A percentile compares a stretch with the other conserved stretches of the same genome.
These are phyloP conservation scores for Cadophora sp. DNA, from an alignment of 2,329 filamentous ascomycete species.

Conservation along the genomic window DNA sequence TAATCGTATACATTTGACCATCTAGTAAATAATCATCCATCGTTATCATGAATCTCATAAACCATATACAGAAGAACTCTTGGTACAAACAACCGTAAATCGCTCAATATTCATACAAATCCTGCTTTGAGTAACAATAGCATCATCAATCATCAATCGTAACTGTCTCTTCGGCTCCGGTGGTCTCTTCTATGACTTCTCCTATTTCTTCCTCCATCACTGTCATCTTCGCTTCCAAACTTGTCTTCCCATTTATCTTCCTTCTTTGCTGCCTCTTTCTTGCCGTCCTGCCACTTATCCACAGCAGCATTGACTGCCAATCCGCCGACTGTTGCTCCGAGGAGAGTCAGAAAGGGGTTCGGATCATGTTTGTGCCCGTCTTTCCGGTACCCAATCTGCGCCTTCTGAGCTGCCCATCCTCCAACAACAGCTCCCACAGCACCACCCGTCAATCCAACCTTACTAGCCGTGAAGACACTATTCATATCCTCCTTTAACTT, in stretches of 20 bases:
- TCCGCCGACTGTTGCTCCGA: slow-evolving; percentile 41
- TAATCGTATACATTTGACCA: neutral
- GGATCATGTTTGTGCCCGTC: slow-evolving; percentile 25
- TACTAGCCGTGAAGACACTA: slow-evolving; percentile 34
- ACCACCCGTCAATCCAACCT: slow-evolving; percentile 32
- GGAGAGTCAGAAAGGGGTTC: slow-evolving; percentile 34
- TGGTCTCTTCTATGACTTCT: slow-evolving; percentile 15
- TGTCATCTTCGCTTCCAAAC: slow-evolving; percentile 14
- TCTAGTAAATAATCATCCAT: neutral
- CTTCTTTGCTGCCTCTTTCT: slow-evolving; percentile 28
- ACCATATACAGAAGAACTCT: neutral
- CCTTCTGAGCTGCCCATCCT: slow-evolving; percentile 41
- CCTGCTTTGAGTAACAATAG: neutral
- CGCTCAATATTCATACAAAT: neutral
- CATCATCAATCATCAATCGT: slow-evolving; percentile 11
- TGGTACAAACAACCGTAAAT: neutral
- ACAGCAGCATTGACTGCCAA: slow-evolving; percentile 39
- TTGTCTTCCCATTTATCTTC: slow-evolving; percentile 33
- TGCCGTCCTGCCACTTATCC: slow-evolving; percentile 36
- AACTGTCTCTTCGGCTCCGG: slow-evolving; percentile 12
- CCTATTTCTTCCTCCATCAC: slow-evolving; percentile 16
- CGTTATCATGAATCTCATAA: slow-evolving; percentile 7
- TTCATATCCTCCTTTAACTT: slow-evolving; percentile 38
- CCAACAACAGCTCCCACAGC: slow-evolving; percentile 39
- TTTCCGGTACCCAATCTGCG: slow-evolving; percentile 32